A percentile compares a stretch with the other conserved stretches of the same genome.
Evolutionary conservation across 805 yeast species (phyloP).

Genomic region (Kodamaea jinghongensis): DNA sequence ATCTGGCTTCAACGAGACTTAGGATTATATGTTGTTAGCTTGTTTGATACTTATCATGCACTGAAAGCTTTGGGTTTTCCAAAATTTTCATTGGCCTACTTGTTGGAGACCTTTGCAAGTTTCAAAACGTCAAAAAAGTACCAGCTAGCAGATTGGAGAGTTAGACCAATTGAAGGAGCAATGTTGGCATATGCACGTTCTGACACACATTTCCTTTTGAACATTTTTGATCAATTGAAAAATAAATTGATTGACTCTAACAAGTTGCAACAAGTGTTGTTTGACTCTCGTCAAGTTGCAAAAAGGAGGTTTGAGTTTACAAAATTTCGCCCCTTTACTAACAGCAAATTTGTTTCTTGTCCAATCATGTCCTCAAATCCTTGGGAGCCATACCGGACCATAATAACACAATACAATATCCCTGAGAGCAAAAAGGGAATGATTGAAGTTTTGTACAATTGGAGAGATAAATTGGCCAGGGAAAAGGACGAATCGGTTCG

Average conservation of each 20-base stretch:
- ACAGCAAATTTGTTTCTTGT: constrained; percentile 38
- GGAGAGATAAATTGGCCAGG: constrained; percentile 84
- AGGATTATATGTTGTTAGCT: constrained; percentile 83
- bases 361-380: constrained; percentile 47
- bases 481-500: constrained; percentile 79
- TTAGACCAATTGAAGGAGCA: constrained; percentile 73
- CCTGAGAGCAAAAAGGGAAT: constrained; percentile 52
- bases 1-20: constrained; percentile 95
- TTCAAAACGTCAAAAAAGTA: constrained; percentile 91
- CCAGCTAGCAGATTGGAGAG: constrained; percentile 96
- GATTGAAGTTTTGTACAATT: constrained; percentile 60
- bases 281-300: constrained; percentile 77
- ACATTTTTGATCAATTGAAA: constrained; percentile 73
- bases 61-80: constrained; percentile 77
- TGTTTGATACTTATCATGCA: constrained; percentile 93
- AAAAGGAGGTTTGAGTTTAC: constrained; percentile 78
- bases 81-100: constrained; percentile 77
- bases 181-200: constrained; percentile 88
- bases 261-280: constrained; percentile 59
- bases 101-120: constrained; percentile 74
- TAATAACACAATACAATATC: constrained; percentile 65
- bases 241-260: constrained; percentile 50
- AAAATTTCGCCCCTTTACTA: constrained; percentile 49
- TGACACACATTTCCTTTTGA: constrained; percentile 87
- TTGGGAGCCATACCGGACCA: constrained; percentile 60